Evolutionary conservation across 2,329 filamentous ascomycete species (phyloP).

Genomic region (Talaromyces sp.): DNA sequence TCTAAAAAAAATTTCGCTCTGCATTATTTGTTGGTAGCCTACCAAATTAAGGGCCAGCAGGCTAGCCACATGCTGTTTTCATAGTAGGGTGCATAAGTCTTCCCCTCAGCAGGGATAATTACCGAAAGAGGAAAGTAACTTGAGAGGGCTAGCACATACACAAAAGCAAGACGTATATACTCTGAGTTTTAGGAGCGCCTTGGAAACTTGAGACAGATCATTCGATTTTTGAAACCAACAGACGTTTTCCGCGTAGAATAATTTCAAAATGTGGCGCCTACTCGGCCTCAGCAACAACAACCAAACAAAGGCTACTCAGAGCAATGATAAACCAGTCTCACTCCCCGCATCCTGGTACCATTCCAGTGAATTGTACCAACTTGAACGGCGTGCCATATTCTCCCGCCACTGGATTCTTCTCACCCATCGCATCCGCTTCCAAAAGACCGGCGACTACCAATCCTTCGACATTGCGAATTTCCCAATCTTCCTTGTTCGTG

Average conservation of each 20-base stretch:
- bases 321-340: too few relatives aligned
- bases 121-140: background rate
- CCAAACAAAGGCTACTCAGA: background rate
- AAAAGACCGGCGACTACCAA: too few relatives aligned
- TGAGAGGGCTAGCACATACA: background rate
- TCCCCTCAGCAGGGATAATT: background rate
- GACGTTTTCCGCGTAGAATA: background rate
- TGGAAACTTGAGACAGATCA: background rate
- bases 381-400: too few relatives aligned
- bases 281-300: background rate
- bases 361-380: too few relatives aligned
- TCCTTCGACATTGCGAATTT: too few relatives aligned
- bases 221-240: background rate
- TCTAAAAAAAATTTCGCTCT: background rate
- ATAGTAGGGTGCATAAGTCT: background rate
- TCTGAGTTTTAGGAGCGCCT: background rate
- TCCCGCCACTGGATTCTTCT: too few relatives aligned
- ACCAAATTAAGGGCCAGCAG: background rate
- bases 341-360: too few relatives aligned
- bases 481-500: too few relatives aligned
- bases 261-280: background rate
- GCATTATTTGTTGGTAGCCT: background rate
- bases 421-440: too few relatives aligned
- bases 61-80: background rate
- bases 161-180: too few relatives aligned